Percentiles rank a stretch among this genome's conserved stretches.
These are phyloP conservation scores for Pisolithus marmoratus DNA, from an alignment of 768 basidiomycete genomes.

Conservation along the genomic window DNA sequence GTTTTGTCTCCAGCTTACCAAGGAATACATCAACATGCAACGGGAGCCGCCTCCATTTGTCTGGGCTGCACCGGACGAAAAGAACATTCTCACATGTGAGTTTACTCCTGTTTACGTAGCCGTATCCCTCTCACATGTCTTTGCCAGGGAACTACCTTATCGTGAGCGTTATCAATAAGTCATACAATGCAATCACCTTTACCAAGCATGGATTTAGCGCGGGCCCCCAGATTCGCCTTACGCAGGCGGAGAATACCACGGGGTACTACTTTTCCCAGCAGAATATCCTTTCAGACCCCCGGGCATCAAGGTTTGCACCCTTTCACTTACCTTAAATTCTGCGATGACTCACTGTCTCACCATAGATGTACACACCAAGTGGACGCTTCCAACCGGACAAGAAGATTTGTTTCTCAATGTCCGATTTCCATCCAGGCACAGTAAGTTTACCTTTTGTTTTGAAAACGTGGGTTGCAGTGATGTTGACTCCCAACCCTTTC, in stretches of 20 bases:
- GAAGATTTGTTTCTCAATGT: slow-evolving; percentile 99
- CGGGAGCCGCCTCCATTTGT: slow-evolving; percentile 92
- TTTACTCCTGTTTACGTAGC: slow-evolving; percentile 11
- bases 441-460: slow-evolving; percentile 41
- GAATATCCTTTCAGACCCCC: slow-evolving; percentile 98
- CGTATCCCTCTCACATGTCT: slow-evolving; percentile 7
- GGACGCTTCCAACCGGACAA: slow-evolving; percentile 87
- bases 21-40: slow-evolving; percentile 53
- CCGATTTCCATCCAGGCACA: slow-evolving; percentile 87
- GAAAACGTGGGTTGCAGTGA: background rate
- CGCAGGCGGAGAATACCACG: slow-evolving; percentile 90
- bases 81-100: slow-evolving; percentile 94
- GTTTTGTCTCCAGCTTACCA: background rate
- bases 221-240: slow-evolving; percentile 94
- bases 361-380: slow-evolving; percentile 84
- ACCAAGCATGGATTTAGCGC: slow-evolving; percentile 43
- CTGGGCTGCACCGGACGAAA: slow-evolving; percentile 94
- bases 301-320: slow-evolving; percentile 75
- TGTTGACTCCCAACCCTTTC: slow-evolving; percentile 3
- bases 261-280: slow-evolving; percentile 83
- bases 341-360: slow-evolving; percentile 7
- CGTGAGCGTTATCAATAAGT: slow-evolving; percentile 39
- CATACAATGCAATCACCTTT: background rate
- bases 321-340: slow-evolving; percentile 1
- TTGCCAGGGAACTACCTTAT: slow-evolving; percentile 91